phyloP scores from a whole-genome alignment of 73 alveolate species.

The Paramecium sonneborni region DNA sequence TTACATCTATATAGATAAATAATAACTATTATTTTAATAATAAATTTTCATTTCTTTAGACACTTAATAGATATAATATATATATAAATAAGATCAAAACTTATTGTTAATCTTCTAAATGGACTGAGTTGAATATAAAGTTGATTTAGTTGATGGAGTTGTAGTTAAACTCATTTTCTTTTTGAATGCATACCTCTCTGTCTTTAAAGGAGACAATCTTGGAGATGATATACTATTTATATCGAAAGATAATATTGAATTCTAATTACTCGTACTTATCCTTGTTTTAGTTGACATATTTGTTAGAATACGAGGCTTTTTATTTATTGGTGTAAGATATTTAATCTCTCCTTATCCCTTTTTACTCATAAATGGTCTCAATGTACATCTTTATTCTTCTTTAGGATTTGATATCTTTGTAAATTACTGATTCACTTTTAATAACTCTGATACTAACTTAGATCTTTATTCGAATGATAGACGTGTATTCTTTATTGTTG shows the following conservation, averaged over 20 bases:
- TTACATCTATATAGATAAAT: background rate
- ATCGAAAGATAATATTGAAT: background rate
- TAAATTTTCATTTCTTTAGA: background rate
- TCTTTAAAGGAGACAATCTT: background rate
- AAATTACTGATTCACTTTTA: background rate
- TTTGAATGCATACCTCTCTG: background rate
- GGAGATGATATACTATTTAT: background rate
- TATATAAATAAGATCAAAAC: background rate
- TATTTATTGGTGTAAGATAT: background rate
- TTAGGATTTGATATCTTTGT: slow-evolving; percentile 9
- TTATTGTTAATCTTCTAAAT: background rate
- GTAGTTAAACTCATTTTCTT: background rate
- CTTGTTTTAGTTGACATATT: background rate
- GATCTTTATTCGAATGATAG: background rate
- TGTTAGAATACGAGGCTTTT: background rate
- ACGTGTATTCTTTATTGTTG: background rate
- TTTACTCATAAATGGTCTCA: background rate
- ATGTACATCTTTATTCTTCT: background rate
- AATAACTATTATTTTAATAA: background rate
- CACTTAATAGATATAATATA: background rate
- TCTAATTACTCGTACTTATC: background rate
- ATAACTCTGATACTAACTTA: background rate
- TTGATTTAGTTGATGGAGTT: background rate
- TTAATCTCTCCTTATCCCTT: background rate
- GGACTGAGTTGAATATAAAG: background rate